phyloP scores from a whole-genome alignment of 2,329 filamentous ascomycete species.

The Cryoendolithus antarcticus region DNA sequence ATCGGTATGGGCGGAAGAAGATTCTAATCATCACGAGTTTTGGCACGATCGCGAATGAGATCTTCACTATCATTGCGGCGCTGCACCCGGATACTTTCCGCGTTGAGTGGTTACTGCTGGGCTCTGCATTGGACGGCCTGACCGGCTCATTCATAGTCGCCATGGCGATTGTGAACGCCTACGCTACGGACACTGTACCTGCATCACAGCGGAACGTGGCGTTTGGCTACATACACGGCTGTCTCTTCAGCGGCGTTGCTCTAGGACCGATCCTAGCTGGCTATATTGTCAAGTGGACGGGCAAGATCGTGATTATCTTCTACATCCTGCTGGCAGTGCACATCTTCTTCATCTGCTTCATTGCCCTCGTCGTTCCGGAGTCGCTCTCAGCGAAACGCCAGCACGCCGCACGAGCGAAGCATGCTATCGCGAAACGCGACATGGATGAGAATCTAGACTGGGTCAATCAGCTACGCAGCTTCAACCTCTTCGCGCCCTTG shows the following conservation, averaged over 20 bases:
- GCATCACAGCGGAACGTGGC: constrained; percentile 67
- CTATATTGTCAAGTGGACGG: constrained; percentile 64
- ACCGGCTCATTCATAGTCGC: constrained; percentile 80
- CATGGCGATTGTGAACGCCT: constrained; percentile 69
- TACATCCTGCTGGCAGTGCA: constrained; percentile 68
- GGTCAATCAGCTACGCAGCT: constrained; percentile 31
- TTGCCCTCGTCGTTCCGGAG: constrained; percentile 66
- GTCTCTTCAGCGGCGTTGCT: constrained; percentile 79
- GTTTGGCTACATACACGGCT: constrained; percentile 84
- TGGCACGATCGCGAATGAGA: constrained; percentile 63
- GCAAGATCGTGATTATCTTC: constrained; percentile 68
- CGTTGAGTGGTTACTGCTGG: constrained; percentile 68
- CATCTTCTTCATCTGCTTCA: constrained; percentile 57
- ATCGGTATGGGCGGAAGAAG: constrained; percentile 68
- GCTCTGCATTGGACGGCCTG: constrained; percentile 67
- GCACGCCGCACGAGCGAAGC: constrained; percentile 55
- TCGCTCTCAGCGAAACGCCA: constrained; percentile 68
- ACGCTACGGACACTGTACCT: constrained; percentile 77
- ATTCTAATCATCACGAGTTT: constrained; percentile 61
- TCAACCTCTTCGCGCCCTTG: constrained; percentile 65
- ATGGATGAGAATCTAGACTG: constrained; percentile 27
- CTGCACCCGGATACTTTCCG: constrained; percentile 59
- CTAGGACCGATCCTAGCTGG: constrained; percentile 73
- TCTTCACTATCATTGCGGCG: constrained; percentile 66
- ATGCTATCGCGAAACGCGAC: constrained; percentile 27